Evolutionary conservation across 352 stramenopile genomes (phyloP).

Genomic region (Phytophthora boehmeriae): DNA sequence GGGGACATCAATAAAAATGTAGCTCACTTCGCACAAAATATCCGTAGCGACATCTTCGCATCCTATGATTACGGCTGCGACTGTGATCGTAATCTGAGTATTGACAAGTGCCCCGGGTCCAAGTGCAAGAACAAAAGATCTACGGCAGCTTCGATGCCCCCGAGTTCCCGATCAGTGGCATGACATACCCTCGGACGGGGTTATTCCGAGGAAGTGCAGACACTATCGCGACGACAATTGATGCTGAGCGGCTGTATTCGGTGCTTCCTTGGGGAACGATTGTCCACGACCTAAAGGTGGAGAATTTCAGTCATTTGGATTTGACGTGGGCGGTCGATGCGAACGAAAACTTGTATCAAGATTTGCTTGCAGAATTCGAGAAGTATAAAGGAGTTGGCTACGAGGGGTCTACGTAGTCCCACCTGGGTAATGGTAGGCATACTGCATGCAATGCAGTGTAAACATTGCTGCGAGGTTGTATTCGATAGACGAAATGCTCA

Average conservation of each 20-base stretch:
- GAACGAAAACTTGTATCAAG: slow-evolving; percentile 48
- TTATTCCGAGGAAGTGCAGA: slow-evolving; percentile 47
- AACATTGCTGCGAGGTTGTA: too few species aligned
- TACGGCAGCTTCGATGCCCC: slow-evolving; percentile 54
- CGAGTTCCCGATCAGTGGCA: slow-evolving; percentile 30
- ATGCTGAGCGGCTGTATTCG: slow-evolving; percentile 40
- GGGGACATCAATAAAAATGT: slow-evolving; percentile 65
- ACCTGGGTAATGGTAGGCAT: too few species aligned
- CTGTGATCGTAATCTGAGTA: slow-evolving; percentile 38
- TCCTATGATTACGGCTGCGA: slow-evolving; percentile 55
- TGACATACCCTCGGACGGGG: slow-evolving; percentile 46
- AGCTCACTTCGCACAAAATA: slow-evolving; percentile 52
- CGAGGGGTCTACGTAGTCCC: slow-evolving; percentile 5
- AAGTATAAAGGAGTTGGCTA: slow-evolving; percentile 43
- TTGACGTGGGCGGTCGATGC: slow-evolving; percentile 52
- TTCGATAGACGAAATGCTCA: too few species aligned
- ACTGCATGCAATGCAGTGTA: too few species aligned
- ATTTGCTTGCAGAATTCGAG: slow-evolving; percentile 47
- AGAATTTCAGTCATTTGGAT: slow-evolving; percentile 56
- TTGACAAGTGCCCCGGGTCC: slow-evolving; percentile 10
- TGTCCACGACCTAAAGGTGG: slow-evolving; percentile 39
- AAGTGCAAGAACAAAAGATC: slow-evolving; percentile 56
- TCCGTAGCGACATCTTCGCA: slow-evolving; percentile 49
- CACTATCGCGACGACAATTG: slow-evolving; percentile 35
- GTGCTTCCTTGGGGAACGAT: slow-evolving; percentile 40